Percentiles rank a stretch among this genome's conserved stretches.
phyloP scores from a whole-genome alignment of 2,329 filamentous ascomycete species.

The Pestalotiopsis sp. region DNA sequence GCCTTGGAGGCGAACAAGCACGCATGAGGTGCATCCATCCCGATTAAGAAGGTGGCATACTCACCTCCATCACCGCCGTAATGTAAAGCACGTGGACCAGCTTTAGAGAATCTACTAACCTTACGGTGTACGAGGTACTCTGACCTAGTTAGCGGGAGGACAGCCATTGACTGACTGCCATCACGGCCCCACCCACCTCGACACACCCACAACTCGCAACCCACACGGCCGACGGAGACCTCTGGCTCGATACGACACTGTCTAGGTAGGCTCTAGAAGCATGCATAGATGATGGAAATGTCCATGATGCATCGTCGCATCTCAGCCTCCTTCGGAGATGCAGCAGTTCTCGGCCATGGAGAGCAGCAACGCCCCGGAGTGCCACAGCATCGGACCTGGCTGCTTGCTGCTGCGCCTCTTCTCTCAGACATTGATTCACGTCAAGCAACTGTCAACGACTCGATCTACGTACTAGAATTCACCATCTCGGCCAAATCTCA shows the following conservation, averaged over 20 bases:
- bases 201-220: background rate
- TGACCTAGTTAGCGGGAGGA: background rate
- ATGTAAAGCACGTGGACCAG: constrained; percentile 1
- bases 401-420: background rate
- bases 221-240: background rate
- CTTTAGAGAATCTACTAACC: background rate
- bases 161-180: background rate
- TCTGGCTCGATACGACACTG: background rate
- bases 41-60: background rate
- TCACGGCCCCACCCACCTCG: background rate
- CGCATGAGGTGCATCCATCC: background rate
- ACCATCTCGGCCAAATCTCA: background rate
- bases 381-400: background rate
- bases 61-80: background rate
- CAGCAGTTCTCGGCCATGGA: background rate
- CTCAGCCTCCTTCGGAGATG: background rate
- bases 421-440: background rate
- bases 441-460: background rate
- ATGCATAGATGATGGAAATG: no score
- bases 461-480: background rate
- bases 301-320: background rate
- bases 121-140: no score
- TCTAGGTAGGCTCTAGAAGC: background rate
- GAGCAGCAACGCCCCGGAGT: background rate
- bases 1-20: background rate